Percentiles rank a stretch among this genome's conserved stretches.
Conservation (phyloP, 2,329 filamentous ascomycete genomes). For the Hymenoscyphus fructigenus region DNA sequence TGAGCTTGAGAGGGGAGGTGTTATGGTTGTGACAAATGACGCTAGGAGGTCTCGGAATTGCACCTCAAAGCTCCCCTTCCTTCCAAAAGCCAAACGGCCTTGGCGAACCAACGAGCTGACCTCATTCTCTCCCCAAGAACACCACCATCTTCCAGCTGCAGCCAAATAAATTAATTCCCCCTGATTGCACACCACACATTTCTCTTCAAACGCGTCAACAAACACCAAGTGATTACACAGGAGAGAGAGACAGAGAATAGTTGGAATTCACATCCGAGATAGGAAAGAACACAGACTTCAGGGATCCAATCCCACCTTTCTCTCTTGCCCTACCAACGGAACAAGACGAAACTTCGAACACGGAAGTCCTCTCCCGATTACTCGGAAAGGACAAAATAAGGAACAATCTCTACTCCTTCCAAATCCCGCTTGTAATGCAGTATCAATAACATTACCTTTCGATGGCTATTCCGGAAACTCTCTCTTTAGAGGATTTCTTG, state of each 20-base stretch:
- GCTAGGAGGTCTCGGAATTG: not conserved
- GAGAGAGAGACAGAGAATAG: not conserved
- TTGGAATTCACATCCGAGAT: not conserved
- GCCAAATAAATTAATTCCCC: not conserved
- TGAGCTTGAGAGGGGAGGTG: not conserved
- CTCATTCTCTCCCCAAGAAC: not conserved
- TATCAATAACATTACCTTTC: not conserved
- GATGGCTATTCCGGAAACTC: constrained; percentile 8
- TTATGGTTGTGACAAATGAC: not conserved
- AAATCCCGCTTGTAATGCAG: not conserved
- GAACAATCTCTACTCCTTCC: not conserved
- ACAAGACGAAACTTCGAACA: not conserved
- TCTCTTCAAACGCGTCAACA: not conserved
- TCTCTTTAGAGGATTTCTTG: constrained; percentile 45
- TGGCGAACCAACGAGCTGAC: constrained; percentile 2
- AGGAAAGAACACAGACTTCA: not conserved
- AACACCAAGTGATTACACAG: not conserved
- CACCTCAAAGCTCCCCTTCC: not conserved
- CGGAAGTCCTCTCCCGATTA: not conserved
- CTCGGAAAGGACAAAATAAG: constrained; percentile 19
- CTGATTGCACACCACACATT: not conserved
- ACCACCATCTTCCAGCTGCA: not conserved
- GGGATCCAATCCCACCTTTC: not conserved
- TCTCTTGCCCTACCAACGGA: not conserved
- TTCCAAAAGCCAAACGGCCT: not conserved